Evolutionary conservation across 2,329 filamentous ascomycete genomes (phyloP), one percentile per base, ranked within the genome.

Genomic region (Orbilia ellipsospora): DNA sequence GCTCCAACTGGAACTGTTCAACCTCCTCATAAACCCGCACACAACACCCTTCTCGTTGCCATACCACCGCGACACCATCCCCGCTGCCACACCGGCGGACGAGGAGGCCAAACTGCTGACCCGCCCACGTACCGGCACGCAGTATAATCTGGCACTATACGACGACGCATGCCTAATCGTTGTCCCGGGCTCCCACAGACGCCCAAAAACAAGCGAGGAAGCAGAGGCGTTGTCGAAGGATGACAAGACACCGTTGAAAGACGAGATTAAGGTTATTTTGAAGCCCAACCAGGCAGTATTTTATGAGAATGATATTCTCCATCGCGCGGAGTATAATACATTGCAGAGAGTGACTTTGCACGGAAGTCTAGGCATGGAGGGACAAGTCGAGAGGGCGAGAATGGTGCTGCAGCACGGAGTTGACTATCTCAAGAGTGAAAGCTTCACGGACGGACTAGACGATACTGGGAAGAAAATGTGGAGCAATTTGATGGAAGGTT

Each of bases 281-380:
- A 73, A 77, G 31, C 73, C 77, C 1, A 77, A 77, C 31, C 74
- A 78, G 44, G 68, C 74, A 12, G 77, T 76, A 0, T 78, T 78
- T 55, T 78, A 78, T 48, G 74, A 78, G 48, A 77, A 77, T 48
- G 76, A 78, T 54, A 78, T 78, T 13, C 45, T 78, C 26, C 70
- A 74, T 51, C 59, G 67, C 36, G 74, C 66, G 36, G 62, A 68
- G 69, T 77, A 77, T 63, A 77, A 73, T 51, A 70, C 50, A 3
- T 60, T 65, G 2, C 59, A 75, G 61, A 52, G 75, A 28, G 69
- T 75, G 45, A 77, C 75, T 13, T 50, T 77, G 15, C 75, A 77
- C 42, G 75, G 60, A 48, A 74, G 63, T 42, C 61, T 70, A 59
- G 66, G 74, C 8, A 64, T 54, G 48, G 62, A 69, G 23, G 77